Base-by-base conservation (phyloP, 2,329 filamentous ascomycete species). In the Sordariomycetes sp. region DNA sequence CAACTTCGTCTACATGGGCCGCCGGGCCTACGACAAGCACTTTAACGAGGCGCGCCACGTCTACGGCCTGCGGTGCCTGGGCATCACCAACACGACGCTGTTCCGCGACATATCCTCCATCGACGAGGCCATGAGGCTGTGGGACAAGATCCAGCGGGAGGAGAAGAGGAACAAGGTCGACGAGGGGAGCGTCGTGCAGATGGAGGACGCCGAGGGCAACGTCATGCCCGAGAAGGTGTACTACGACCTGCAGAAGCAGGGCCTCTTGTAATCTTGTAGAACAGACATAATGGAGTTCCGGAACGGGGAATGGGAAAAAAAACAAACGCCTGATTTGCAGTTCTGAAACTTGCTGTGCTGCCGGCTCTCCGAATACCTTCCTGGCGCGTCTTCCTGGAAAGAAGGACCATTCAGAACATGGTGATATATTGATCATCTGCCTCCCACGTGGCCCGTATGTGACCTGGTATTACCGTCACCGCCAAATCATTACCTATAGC, bases 141-240 rank as follows among this genome's bases (percentile, higher is more conserved):
- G 92, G 90, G 89, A 92, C 60, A 96, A 96, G 78, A 86, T 99
- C 25, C 87, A 95, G 68, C 77, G 83, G 58, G 90, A 96, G 63
- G 86, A 88, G 71, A 90, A 88, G 77, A 86, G 83, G 69, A 83
- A 84, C 61, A 86, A 84, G 68, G 77, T 86, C 1, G 84, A 86
- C 61, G 86, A 87, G 52, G 90, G 92, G 45, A 89, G 87, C 60
- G 82, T 99, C 10, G 89, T 97, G 54, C 90, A 99, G 76, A 99
- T 99, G 94, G 94, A 99, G 76, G 94, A 99, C 70, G 88, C 84
- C 0, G 89, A 95, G 68, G 94, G 94, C 53, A 97, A 99, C 66
- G 94, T 99, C 58, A 99, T 99, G 94, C 94, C 95, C 0, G 90
- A 96, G 74, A 95, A 96, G 78, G 92, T 99, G 57, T 99, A 96